Percentiles rank a stretch among this genome's conserved stretches.
phyloP scores from a whole-genome alignment of 2,329 filamentous ascomycete genomes.

The Fusarium chuoi region DNA sequence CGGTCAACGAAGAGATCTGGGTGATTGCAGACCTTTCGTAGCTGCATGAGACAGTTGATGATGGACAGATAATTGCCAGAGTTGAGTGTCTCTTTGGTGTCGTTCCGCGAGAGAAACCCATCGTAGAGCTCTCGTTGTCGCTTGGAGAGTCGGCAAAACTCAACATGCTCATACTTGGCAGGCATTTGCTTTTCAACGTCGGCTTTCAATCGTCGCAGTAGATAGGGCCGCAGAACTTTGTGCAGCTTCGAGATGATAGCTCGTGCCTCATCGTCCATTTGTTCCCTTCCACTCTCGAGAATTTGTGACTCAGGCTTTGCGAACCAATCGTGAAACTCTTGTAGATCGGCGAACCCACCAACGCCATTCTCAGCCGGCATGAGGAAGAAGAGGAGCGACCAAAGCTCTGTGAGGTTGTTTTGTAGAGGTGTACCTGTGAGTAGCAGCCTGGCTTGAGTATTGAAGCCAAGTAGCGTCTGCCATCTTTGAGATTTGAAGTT shows the following conservation, averaged over 20 bases:
- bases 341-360: conserved; percentile 91
- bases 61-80: conserved; percentile 98
- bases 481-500: conserved; percentile 98
- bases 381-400: conserved; percentile 96
- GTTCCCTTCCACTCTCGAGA: conserved; percentile 90
- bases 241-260: conserved; percentile 93
- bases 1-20: conserved; percentile 96
- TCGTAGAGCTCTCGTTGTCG: conserved; percentile 96
- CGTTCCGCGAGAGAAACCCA: conserved; percentile 89
- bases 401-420: conserved; percentile 95
- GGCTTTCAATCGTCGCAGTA: conserved; percentile 89
- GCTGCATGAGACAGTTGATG: conserved; percentile 97
- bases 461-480: conserved; percentile 94
- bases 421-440: conserved; percentile 95
- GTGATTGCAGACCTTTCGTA: conserved; percentile 98
- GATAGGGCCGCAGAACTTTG: conserved; percentile 90
- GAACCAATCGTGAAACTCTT: conserved; percentile 97
- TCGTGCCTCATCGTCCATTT: conserved; percentile 93
- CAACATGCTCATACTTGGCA: conserved; percentile 95
- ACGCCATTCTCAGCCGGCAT: conserved; percentile 91
- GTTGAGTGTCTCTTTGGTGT: conserved; percentile 87
- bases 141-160: conserved; percentile 94
- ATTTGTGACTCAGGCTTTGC: conserved; percentile 96
- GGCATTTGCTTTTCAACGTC: conserved; percentile 99
- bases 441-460: conserved; percentile 85